Conservation (phyloP, 495 filamentous ascomycete species). For the Penicillium silybi region DNA sequence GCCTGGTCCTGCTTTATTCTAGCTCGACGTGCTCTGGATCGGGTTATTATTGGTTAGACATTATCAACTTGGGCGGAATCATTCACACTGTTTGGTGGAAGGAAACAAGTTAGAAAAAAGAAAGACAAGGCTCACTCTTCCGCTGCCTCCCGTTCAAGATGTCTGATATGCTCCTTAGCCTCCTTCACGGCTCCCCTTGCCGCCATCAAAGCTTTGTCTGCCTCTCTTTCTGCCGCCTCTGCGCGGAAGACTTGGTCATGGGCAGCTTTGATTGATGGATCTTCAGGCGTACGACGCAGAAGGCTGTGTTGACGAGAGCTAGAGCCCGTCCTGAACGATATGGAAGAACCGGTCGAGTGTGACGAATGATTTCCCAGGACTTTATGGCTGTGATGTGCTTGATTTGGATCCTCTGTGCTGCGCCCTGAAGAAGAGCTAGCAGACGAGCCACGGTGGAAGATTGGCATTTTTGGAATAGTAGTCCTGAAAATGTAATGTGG, state of each 20-base stretch:
- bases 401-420: constrained; percentile 14
- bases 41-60: background rate
- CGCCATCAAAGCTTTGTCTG: constrained; percentile 55
- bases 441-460: constrained; percentile 27
- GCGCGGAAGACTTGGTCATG: constrained; percentile 54
- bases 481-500: too few relatives aligned
- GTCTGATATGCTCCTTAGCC: constrained; percentile 58
- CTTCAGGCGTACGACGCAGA: constrained; percentile 47
- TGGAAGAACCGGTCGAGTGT: constrained; percentile 6
- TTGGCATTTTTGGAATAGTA: constrained; percentile 16
- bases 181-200: constrained; percentile 55
- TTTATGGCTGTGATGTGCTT: background rate
- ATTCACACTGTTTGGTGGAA: too few relatives aligned
- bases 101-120: too few relatives aligned
- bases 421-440: constrained; percentile 15
- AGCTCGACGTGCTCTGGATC: constrained; percentile 44
- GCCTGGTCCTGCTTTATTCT: constrained; percentile 67
- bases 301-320: constrained; percentile 40
- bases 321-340: constrained; percentile 7
- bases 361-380: constrained; percentile 15
- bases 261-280: constrained; percentile 55
- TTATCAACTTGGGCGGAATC: too few relatives aligned
- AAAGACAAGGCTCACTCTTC: constrained; percentile 44
- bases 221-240: constrained; percentile 57
- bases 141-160: constrained; percentile 58